These are phyloP conservation scores for Gossypium thurberi DNA, from an alignment of 345 rosid species.

Conservation along the genomic window DNA sequence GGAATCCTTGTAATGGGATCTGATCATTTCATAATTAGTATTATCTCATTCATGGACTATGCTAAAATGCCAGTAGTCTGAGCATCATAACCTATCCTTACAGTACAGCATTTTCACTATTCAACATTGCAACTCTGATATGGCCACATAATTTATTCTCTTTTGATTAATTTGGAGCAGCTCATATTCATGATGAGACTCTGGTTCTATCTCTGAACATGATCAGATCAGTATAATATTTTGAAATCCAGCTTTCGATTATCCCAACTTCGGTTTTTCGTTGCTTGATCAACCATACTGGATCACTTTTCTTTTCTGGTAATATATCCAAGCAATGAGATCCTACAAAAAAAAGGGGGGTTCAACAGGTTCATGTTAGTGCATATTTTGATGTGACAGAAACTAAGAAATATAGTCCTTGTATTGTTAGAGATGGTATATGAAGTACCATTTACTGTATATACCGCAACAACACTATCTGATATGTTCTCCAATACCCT, in stretches of 20 bases:
- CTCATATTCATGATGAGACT: constrained; percentile 3
- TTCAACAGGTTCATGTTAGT: background rate
- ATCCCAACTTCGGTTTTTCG: constrained; percentile 27
- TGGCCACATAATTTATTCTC: background rate
- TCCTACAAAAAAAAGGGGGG: constrained; percentile 14
- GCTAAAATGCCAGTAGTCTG: background rate
- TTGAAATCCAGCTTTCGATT: constrained; percentile 33
- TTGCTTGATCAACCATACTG: constrained; percentile 33
- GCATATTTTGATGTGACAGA: background rate
- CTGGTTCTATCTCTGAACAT: constrained; percentile 6
- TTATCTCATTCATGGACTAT: constrained; percentile 8
- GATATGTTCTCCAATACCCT: constrained; percentile 43
- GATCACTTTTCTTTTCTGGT: constrained; percentile 21
- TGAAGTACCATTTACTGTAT: constrained; percentile 28
- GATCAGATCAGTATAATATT: constrained; percentile 22
- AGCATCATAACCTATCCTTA: background rate
- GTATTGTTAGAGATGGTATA: background rate
- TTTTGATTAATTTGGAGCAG: background rate
- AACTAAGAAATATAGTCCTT: background rate
- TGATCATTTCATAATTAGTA: background rate
- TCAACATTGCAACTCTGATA: background rate
- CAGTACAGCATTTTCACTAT: background rate
- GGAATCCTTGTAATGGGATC: constrained; percentile 5
- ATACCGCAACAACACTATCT: constrained; percentile 29
- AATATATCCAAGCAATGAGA: constrained; percentile 44